These are phyloP conservation scores for Cyberlindnera amylophila DNA, from an alignment of 805 yeast genomes.

Conservation along the genomic window DNA sequence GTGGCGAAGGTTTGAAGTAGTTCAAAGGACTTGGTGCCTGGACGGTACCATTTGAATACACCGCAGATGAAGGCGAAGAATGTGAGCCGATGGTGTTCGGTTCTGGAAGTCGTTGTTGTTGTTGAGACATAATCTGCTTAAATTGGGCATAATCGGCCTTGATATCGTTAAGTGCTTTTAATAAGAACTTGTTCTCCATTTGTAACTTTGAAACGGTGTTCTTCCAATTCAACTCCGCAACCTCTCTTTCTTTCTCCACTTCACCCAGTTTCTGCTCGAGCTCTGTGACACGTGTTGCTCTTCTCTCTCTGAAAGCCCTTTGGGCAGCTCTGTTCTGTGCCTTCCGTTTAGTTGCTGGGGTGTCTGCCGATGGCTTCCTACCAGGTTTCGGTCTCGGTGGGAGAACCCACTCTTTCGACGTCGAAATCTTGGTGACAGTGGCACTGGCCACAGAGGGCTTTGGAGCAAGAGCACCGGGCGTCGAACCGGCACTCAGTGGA, in stretches of 20 bases:
- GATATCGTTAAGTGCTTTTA: constrained; percentile 30
- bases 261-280: constrained; percentile 66
- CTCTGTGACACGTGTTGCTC: constrained; percentile 79
- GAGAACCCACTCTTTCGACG: constrained; percentile 71
- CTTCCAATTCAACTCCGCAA: constrained; percentile 39
- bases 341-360: constrained; percentile 81
- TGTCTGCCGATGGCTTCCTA: constrained; percentile 58
- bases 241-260: constrained; percentile 62
- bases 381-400: constrained; percentile 81
- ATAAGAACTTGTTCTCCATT: constrained; percentile 33
- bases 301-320: constrained; percentile 81
- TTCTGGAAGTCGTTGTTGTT: constrained; percentile 7
- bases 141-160: constrained; percentile 24
- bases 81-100: constrained; percentile 15
- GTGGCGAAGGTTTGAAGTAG: constrained; percentile 47
- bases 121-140: constrained; percentile 15
- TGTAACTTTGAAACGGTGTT: constrained; percentile 23
- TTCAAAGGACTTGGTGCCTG: constrained; percentile 31
- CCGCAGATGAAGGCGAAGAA: constrained; percentile 20
- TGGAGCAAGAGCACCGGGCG: constrained; percentile 24
- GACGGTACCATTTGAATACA: constrained; percentile 24
- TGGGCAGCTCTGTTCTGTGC: constrained; percentile 96
- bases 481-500: constrained; percentile 8
- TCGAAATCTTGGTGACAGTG: constrained; percentile 45
- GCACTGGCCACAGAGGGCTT: constrained; percentile 14